phyloP scores from a whole-genome alignment of 1,284 basidiomycete species.

The Moesziomyces sp. region DNA sequence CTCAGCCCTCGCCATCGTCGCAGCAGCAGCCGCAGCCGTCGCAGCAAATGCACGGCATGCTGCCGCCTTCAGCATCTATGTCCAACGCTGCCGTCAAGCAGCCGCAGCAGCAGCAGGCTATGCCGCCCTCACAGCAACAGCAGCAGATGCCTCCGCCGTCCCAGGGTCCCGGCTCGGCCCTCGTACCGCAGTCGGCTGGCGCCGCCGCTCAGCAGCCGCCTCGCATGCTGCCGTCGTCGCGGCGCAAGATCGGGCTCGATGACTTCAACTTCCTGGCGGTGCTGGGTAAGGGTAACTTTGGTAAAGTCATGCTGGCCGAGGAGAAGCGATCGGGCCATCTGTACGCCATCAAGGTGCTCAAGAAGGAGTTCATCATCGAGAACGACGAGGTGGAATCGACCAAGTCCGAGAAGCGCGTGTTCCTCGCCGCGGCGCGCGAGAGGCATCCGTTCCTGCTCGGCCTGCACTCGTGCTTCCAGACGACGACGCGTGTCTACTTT shows the following conservation, averaged over 20 bases:
- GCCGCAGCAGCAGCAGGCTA: slow-evolving; percentile 11
- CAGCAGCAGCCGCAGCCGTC: slow-evolving; percentile 10
- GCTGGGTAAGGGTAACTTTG: slow-evolving; percentile 98
- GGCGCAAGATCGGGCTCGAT: slow-evolving; percentile 91
- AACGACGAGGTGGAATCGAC: slow-evolving; percentile 99
- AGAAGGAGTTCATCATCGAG: slow-evolving; percentile 99
- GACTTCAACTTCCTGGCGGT: slow-evolving; percentile 99
- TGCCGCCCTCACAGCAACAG: slow-evolving; percentile 17
- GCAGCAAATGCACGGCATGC: slow-evolving; percentile 11
- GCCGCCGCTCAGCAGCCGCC: slow-evolving; percentile 15
- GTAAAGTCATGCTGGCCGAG: slow-evolving; percentile 99
- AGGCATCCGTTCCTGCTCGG: slow-evolving; percentile 97
- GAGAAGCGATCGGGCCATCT: slow-evolving; percentile 89
- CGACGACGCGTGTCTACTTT: slow-evolving; percentile 92
- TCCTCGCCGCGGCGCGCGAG: slow-evolving; percentile 93
- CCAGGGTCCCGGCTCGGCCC: neutral
- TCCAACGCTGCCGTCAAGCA: slow-evolving; percentile 5
- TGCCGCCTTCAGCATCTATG: neutral
- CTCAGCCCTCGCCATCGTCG: slow-evolving; percentile 9
- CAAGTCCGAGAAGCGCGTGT: slow-evolving; percentile 98
- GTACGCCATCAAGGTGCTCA: slow-evolving; percentile 99
- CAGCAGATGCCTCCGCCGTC: slow-evolving; percentile 6
- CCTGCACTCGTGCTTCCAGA: slow-evolving; percentile 99
- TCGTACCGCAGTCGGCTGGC: neutral
- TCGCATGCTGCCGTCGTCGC: slow-evolving; percentile 66